phyloP scores from a whole-genome alignment of 2,329 filamentous ascomycete species.

The Epichloe glyceriae region DNA sequence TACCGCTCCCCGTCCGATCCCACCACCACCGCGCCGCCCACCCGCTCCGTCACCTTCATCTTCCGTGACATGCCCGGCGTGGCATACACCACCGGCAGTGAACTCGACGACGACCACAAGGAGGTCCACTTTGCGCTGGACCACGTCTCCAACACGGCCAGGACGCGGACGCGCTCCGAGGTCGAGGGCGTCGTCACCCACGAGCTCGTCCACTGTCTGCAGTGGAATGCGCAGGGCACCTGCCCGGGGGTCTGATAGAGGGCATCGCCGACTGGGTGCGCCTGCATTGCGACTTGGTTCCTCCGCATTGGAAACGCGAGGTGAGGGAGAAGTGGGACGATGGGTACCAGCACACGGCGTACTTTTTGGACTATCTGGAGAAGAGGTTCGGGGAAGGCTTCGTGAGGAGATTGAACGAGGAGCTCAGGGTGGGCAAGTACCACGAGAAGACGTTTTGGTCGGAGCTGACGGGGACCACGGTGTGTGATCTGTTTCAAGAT shows the following conservation, averaged over 20 bases:
- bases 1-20: slow-evolving; percentile 41
- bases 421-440: slow-evolving; percentile 50
- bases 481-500: slow-evolving; percentile 61
- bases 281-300: slow-evolving; percentile 55
- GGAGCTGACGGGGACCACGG: slow-evolving; percentile 49
- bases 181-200: slow-evolving; percentile 76
- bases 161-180: slow-evolving; percentile 40
- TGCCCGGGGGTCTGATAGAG: slow-evolving; percentile 73
- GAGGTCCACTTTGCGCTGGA: slow-evolving; percentile 77
- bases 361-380: slow-evolving; percentile 82
- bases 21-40: slow-evolving; percentile 40
- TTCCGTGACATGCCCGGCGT: slow-evolving; percentile 71
- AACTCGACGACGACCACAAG: slow-evolving; percentile 76
- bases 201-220: slow-evolving; percentile 91
- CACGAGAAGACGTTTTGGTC: slow-evolving; percentile 55
- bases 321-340: slow-evolving; percentile 59
- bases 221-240: slow-evolving; percentile 53
- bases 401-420: slow-evolving; percentile 53
- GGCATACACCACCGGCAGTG: slow-evolving; percentile 73
- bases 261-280: slow-evolving; percentile 91
- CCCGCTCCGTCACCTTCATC: slow-evolving; percentile 74
- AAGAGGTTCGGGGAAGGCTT: slow-evolving; percentile 45
- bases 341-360: slow-evolving; percentile 84
- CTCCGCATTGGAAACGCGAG: slow-evolving; percentile 70
- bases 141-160: slow-evolving; percentile 49